Conservation (phyloP, 2,329 filamentous ascomycete species). For the Aspergillus felis region DNA sequence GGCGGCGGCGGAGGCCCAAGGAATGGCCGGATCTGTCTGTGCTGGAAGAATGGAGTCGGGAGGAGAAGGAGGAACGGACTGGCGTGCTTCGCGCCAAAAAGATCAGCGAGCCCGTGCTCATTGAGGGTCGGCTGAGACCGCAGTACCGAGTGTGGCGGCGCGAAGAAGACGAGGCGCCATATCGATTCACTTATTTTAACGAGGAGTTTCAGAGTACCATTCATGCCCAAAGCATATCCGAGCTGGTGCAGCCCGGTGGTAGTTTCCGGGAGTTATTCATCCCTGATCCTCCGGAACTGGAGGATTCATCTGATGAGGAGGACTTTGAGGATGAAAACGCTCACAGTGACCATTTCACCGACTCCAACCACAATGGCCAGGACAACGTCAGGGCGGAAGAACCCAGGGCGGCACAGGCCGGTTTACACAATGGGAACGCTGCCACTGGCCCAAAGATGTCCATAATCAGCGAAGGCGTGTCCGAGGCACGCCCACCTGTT, state of each 20-base stretch:
- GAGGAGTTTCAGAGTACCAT: conserved; percentile 95
- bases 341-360: conserved; percentile 14
- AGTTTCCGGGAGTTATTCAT: conserved; percentile 86
- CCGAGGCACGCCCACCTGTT: conserved; percentile 24
- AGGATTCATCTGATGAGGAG: conserved; percentile 68
- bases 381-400: conserved; percentile 24
- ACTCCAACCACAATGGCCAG: conserved; percentile 13
- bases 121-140: conserved; percentile 83
- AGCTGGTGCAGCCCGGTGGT: conserved; percentile 78
- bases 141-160: conserved; percentile 78
- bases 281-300: conserved; percentile 74
- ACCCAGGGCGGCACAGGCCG: not conserved
- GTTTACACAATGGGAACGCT: conserved; percentile 6
- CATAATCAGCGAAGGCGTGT: conserved; percentile 30
- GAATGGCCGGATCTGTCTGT: conserved; percentile 84
- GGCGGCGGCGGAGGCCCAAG: conserved; percentile 58
- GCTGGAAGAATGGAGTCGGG: conserved; percentile 82
- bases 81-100: conserved; percentile 82
- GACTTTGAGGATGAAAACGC: conserved; percentile 39
- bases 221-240: conserved; percentile 91
- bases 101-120: conserved; percentile 87
- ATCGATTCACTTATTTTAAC: conserved; percentile 98
- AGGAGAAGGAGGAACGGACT: conserved; percentile 83
- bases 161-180: conserved; percentile 83
- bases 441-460: conserved; percentile 23